phyloP scores from a whole-genome alignment of 2,329 filamentous ascomycete genomes.

The Cercospora citrullina region DNA sequence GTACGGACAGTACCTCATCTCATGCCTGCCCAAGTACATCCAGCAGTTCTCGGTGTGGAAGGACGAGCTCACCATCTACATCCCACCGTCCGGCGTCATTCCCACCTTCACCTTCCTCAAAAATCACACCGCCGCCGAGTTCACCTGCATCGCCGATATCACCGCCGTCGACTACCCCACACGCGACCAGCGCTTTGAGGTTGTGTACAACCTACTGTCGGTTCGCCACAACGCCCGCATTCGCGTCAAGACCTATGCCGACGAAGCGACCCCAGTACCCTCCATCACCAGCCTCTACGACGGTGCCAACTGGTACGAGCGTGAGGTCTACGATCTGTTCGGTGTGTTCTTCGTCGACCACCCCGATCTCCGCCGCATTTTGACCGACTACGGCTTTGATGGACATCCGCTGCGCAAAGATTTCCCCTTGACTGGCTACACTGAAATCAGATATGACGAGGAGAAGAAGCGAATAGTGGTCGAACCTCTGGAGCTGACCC shows the following conservation, averaged over 20 bases:
- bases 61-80: conserved; percentile 79
- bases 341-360: conserved; percentile 96
- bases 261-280: conserved; percentile 91
- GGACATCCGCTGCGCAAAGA: conserved; percentile 97
- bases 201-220: conserved; percentile 96
- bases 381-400: conserved; percentile 99
- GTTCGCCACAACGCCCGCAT: conserved; percentile 96
- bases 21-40: conserved; percentile 93
- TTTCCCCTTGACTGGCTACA: conserved; percentile 97
- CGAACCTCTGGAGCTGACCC: conserved; percentile 94
- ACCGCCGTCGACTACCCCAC: conserved; percentile 96
- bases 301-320: conserved; percentile 98
- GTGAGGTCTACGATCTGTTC: conserved; percentile 96
- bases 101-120: conserved; percentile 95
- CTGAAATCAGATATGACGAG: conserved; percentile 95
- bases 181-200: conserved; percentile 91
- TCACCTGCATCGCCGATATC: conserved; percentile 88
- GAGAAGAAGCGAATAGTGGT: conserved; percentile 99
- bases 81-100: conserved; percentile 81
- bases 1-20: conserved; percentile 96
- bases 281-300: conserved; percentile 84
- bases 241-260: conserved; percentile 97
- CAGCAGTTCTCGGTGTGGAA: conserved; percentile 99
- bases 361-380: conserved; percentile 92
- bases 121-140: conserved; percentile 96